Evolutionary conservation across 2,329 filamentous ascomycete species (phyloP).

Genomic region (Diaporthe amygdali): DNA sequence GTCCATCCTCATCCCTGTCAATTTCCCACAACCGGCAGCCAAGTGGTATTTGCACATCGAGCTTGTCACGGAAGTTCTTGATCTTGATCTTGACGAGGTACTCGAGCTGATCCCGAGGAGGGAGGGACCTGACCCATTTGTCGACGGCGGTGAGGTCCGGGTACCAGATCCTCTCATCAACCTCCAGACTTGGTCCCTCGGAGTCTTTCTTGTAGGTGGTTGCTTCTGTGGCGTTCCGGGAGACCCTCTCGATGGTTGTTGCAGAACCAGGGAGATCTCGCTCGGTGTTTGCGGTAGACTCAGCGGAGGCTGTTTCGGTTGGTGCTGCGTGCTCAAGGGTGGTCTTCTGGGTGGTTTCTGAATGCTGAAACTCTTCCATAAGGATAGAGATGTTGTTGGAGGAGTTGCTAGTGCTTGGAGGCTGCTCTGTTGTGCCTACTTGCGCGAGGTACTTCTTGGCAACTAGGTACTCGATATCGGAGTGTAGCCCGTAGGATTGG

Average conservation of each 20-base stretch:
- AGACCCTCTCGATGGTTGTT: background rate
- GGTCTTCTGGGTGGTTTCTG: background rate
- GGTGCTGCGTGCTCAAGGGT: no score
- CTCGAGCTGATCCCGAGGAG: background rate
- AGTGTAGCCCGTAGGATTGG: no score
- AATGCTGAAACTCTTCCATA: background rate
- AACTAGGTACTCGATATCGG: background rate
- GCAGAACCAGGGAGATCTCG: background rate
- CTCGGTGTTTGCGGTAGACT: background rate
- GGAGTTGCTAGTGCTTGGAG: background rate
- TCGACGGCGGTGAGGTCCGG: background rate
- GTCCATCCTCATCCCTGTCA: background rate
- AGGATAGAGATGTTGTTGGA: background rate
- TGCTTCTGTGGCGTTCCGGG: background rate
- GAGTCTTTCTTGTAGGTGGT: background rate
- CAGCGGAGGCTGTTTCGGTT: background rate
- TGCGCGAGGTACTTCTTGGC: background rate
- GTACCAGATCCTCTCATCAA: background rate
- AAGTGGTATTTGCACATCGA: background rate
- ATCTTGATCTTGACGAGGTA: background rate
- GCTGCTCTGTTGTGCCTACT: no score
- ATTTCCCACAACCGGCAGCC: background rate
- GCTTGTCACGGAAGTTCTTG: background rate
- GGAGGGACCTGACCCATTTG: background rate
- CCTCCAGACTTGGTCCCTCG: background rate